Evolutionary conservation across 805 yeast genomes (phyloP).

Genomic region (Monosporozyma servazzii): DNA sequence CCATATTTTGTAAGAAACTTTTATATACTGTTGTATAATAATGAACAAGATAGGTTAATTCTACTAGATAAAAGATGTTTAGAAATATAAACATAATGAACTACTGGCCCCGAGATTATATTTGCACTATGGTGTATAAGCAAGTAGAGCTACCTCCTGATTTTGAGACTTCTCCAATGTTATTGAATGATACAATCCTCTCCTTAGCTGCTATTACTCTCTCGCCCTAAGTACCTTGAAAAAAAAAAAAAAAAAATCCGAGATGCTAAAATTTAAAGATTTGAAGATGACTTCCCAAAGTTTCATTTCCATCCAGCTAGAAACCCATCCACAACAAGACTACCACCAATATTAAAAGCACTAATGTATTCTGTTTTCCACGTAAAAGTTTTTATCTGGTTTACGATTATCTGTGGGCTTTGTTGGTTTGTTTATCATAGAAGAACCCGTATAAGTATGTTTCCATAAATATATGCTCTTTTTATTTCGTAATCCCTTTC

Average conservation of each 20-base stretch:
- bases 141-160: background rate
- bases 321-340: background rate
- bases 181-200: background rate
- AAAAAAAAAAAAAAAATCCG: background rate
- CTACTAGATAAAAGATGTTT: background rate
- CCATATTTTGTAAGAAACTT: background rate
- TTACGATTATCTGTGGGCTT: constrained; percentile 3
- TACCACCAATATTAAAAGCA: background rate
- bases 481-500: background rate
- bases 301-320: background rate
- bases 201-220: background rate
- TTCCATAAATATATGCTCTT: background rate
- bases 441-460: constrained; percentile 12
- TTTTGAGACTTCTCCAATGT: background rate
- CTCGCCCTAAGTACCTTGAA: background rate
- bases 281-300: background rate
- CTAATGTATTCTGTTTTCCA: constrained; percentile 1
- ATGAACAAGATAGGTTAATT: background rate
- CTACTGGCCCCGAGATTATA: no score
- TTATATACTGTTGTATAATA: background rate
- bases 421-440: constrained; percentile 5
- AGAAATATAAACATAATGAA: no score
- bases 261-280: background rate
- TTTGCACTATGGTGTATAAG: no score
- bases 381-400: constrained; percentile 6